Base-by-base conservation (phyloP, 306 rosid species). In the Sechiopsis laciniata region DNA sequence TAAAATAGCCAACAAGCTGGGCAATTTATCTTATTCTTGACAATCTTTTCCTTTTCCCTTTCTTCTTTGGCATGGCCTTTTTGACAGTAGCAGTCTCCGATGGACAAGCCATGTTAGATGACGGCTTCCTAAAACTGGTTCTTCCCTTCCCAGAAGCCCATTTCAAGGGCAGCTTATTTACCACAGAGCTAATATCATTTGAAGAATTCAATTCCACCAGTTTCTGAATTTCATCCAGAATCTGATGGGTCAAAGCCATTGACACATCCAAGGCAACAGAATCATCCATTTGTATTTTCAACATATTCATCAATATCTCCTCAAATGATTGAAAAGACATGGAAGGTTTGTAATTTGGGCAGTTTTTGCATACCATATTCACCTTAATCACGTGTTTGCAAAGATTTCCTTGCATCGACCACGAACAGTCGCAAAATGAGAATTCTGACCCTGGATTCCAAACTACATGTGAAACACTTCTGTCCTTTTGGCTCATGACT, bases 391-490 rank as follows among this genome's bases (percentile, higher is more conserved):
- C 88, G 72, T 91, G 99, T 83, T 94, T 91, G 92, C 96, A 88
- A 45, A 91, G 87, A 82, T 88, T 94, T 74, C 97, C 97, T 78
- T 89, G 96, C 90, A 78, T 69, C 11, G 88, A 86, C 88, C 90
- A 86, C n/a, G 81, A 29, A 55, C 88, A 84, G 67, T 84, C 83
- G 52, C 97, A 94, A 59, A 91, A 89, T 35, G 96, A 85, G 74
- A 91, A 94, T 76, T 94, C 95, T 29, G 96, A 84, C 71, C 96
- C 88, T 0, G 97, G 97, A 84, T 94, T 94, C 99, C 99, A 94
- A 55, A 94, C 98, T 55, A 87, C 42, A 80, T 79, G 89, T 52
- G 82, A 55, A 55, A 45, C 8, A 58, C 72, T 77, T 53, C 80
- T 78, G 65, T 91, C 90, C 72, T 85, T 91, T 79, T 88, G 92